Conservation (phyloP, 108 stramenopile genomes). For the Nitzschia sp. region DNA sequence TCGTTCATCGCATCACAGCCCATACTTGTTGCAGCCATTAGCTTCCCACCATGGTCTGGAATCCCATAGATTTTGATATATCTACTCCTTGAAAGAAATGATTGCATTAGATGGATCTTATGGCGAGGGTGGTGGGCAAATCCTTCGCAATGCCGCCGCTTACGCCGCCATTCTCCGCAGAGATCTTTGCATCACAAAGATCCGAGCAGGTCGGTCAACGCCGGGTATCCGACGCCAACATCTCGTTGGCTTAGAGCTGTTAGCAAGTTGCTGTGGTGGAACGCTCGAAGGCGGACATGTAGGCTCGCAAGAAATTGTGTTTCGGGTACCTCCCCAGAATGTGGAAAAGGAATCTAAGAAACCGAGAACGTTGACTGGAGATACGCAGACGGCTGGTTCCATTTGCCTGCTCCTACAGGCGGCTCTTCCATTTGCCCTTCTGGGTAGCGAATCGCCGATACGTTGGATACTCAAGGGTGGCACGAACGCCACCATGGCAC, state of each 20-base stretch:
- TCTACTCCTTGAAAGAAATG: too few relatives aligned
- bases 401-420: constrained; percentile 69
- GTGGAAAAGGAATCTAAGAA: not conserved
- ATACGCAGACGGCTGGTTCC: constrained; percentile 72
- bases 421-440: constrained; percentile 53
- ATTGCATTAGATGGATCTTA: constrained; percentile 54
- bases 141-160: constrained; percentile 62
- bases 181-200: constrained; percentile 42
- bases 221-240: constrained; percentile 68
- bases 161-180: constrained; percentile 53
- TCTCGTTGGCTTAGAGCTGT: constrained; percentile 44
- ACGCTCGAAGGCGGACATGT: constrained; percentile 32
- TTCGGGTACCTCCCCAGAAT: not conserved
- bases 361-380: constrained; percentile 24
- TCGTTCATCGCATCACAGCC: too few relatives aligned
- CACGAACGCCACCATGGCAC: constrained; percentile 70
- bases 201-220: constrained; percentile 51
- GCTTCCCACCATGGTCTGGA: too few relatives aligned
- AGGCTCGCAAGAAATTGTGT: constrained; percentile 41
- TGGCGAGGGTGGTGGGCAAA: constrained; percentile 79
- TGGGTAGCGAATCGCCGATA: constrained; percentile 2
- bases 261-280: constrained; percentile 39
- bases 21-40: too few relatives aligned
- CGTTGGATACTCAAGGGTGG: constrained; percentile 48
- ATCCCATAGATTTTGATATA: too few relatives aligned